Evolutionary conservation across 2,329 filamentous ascomycete species (phyloP).

Genomic region (Pezizomycotina sp.): DNA sequence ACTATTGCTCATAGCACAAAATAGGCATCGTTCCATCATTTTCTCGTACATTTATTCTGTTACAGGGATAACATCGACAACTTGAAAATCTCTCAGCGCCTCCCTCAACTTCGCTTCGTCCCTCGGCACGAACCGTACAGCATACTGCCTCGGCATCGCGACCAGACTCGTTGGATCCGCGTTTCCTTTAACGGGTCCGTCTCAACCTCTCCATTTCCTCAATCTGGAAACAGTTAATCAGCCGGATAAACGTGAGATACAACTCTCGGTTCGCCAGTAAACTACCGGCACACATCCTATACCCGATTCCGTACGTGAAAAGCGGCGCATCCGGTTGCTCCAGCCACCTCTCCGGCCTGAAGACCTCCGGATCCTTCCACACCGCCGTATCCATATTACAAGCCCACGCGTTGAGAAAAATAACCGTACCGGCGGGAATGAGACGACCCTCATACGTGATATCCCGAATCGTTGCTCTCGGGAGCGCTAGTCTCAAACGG

Average conservation of each 20-base stretch:
- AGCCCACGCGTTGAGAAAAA: slow-evolving; percentile 66
- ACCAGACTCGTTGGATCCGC: too few species aligned
- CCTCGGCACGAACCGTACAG: too few species aligned
- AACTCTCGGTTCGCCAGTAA: slow-evolving; percentile 48
- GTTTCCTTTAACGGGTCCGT: slow-evolving; percentile 41
- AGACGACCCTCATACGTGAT: slow-evolving; percentile 49
- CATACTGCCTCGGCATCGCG: too few species aligned
- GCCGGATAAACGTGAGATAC: slow-evolving; percentile 42
- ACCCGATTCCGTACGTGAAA: slow-evolving; percentile 46
- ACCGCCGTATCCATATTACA: slow-evolving; percentile 55
- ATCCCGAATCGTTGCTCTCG: slow-evolving; percentile 53
- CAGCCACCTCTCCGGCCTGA: slow-evolving; percentile 55
- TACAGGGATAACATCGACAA: too few species aligned
- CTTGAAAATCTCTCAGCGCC: too few species aligned
- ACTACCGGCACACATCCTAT: slow-evolving; percentile 46
- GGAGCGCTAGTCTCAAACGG: slow-evolving; percentile 62
- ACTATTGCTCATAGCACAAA: too few species aligned
- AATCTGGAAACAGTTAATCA: slow-evolving; percentile 44
- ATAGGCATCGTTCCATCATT: too few species aligned
- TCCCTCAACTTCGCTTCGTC: too few species aligned
- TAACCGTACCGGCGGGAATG: slow-evolving; percentile 58
- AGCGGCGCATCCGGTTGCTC: slow-evolving; percentile 43
- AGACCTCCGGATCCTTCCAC: too few species aligned
- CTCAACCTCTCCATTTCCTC: slow-evolving; percentile 33
- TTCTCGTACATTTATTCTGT: too few species aligned